Evolutionary conservation across 2,329 filamentous ascomycete genomes (phyloP).

Genomic region (Ophiosphaerella herpotricha): DNA sequence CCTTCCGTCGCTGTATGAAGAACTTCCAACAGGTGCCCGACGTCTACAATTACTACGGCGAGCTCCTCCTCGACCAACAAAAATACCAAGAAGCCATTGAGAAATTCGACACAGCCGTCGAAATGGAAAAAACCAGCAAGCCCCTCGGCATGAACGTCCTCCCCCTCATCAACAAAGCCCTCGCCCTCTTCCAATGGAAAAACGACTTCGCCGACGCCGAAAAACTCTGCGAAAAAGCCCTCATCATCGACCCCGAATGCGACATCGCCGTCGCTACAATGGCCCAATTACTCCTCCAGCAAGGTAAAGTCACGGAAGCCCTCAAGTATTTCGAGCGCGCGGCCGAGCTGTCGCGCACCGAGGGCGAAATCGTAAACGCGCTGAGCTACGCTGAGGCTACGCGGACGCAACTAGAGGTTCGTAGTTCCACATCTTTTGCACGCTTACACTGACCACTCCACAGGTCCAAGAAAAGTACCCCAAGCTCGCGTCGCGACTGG

Average conservation of each 20-base stretch:
- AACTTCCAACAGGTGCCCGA: slow-evolving; percentile 96
- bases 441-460: slow-evolving; percentile 1
- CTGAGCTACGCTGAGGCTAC: slow-evolving; percentile 97
- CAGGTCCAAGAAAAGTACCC: slow-evolving; percentile 60
- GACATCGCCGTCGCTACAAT: slow-evolving; percentile 99
- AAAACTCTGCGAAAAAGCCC: slow-evolving; percentile 93
- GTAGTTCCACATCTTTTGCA: slow-evolving; percentile 7
- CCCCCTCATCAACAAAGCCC: slow-evolving; percentile 96
- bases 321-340: slow-evolving; percentile 97
- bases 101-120: slow-evolving; percentile 97
- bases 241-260: slow-evolving; percentile 97
- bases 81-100: slow-evolving; percentile 95
- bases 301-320: slow-evolving; percentile 94
- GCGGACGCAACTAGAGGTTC: slow-evolving; percentile 81
- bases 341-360: slow-evolving; percentile 89
- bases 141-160: slow-evolving; percentile 97
- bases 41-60: slow-evolving; percentile 99
- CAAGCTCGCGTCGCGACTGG: slow-evolving; percentile 53
- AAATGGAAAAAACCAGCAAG: slow-evolving; percentile 95
- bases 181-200: slow-evolving; percentile 98
- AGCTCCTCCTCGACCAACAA: slow-evolving; percentile 93
- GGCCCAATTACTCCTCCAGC: slow-evolving; percentile 95
- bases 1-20: slow-evolving; percentile 96
- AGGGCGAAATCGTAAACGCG: slow-evolving; percentile 94
- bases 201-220: slow-evolving; percentile 94